These are phyloP conservation scores for Pythium diclinum DNA, from an alignment of 352 stramenopile species.

Conservation along the genomic window DNA sequence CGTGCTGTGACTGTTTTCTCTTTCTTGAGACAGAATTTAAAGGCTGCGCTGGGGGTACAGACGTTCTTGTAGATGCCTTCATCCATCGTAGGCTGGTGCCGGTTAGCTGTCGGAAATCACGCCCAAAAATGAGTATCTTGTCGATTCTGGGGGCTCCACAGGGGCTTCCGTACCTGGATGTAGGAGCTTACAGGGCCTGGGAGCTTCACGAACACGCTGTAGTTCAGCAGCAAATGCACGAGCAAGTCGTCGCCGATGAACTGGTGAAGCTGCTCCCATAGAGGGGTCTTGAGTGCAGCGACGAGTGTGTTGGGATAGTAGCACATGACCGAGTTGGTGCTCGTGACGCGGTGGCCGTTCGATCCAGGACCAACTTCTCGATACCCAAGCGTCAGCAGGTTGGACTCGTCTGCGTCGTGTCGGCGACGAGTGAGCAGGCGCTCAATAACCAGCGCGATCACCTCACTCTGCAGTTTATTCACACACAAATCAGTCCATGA, in stretches of 20 bases:
- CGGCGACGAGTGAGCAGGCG: conserved; percentile 42
- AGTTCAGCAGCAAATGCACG: conserved; percentile 60
- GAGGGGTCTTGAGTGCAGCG: conserved; percentile 45
- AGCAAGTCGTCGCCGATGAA: conserved; percentile 68
- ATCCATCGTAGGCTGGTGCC: conserved; percentile 49
- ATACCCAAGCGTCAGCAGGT: conserved; percentile 72
- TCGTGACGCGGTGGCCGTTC: conserved; percentile 46
- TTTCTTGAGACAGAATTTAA: background rate
- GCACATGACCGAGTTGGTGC: conserved; percentile 64
- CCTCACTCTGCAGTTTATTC: conserved; percentile 14
- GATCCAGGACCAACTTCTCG: conserved; percentile 40
- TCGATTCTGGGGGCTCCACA: background rate
- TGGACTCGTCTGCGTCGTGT: conserved; percentile 41
- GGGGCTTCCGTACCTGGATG: conserved; percentile 42
- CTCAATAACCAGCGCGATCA: conserved; percentile 27
- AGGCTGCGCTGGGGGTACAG: background rate
- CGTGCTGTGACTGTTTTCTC: background rate
- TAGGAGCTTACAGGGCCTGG: conserved; percentile 31
- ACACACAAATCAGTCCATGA: no score
- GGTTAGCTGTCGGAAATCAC: conserved; percentile 30
- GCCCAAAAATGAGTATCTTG: background rate
- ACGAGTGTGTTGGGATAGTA: conserved; percentile 78
- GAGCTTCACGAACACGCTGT: conserved; percentile 50
- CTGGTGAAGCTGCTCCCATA: conserved; percentile 49
- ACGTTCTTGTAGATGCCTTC: background rate